A percentile compares a stretch with the other conserved stretches of the same genome.
phyloP scores from a whole-genome alignment of 2,329 filamentous ascomycete species.

The Fusarium pseudoanthophilum region DNA sequence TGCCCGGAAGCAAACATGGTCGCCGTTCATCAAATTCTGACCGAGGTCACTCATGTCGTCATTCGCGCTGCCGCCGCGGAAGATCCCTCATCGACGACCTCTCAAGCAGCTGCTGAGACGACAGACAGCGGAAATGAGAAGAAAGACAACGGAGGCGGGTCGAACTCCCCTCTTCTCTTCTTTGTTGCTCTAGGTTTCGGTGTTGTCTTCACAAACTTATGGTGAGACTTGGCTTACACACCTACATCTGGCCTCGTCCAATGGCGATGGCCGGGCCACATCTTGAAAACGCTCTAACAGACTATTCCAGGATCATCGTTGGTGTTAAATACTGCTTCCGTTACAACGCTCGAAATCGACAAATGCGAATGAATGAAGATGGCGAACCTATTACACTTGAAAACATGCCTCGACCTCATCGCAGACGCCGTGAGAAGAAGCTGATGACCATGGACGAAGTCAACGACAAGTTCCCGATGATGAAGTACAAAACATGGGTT shows the following conservation, averaged over 20 bases:
- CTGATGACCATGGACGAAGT: constrained; percentile 99
- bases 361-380: constrained; percentile 79
- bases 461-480: constrained; percentile 94
- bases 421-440: constrained; percentile 94
- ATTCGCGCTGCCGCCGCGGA: constrained; percentile 37
- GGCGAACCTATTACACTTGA: constrained; percentile 90
- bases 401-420: constrained; percentile 84
- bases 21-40: constrained; percentile 40
- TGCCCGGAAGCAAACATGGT: constrained; percentile 39
- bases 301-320: constrained; percentile 87
- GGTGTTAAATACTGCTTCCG: constrained; percentile 99
- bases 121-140: constrained; percentile 13
- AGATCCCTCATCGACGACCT: constrained; percentile 34
- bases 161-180: constrained; percentile 68
- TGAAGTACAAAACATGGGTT: constrained; percentile 97
- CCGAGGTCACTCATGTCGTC: constrained; percentile 43
- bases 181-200: constrained; percentile 97
- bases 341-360: constrained; percentile 93
- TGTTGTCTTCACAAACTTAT: constrained; percentile 98
- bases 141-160: constrained; percentile 44
- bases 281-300: constrained; percentile 28
- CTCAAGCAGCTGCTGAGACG: constrained; percentile 33
- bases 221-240: constrained; percentile 67
- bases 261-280: constrained; percentile 70
- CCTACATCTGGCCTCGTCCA: constrained; percentile 7